A percentile compares a stretch with the other conserved stretches of the same genome.
Evolutionary conservation across 2,329 filamentous ascomycete species (phyloP).

Genomic region (Paracoccidioides lutzii): DNA sequence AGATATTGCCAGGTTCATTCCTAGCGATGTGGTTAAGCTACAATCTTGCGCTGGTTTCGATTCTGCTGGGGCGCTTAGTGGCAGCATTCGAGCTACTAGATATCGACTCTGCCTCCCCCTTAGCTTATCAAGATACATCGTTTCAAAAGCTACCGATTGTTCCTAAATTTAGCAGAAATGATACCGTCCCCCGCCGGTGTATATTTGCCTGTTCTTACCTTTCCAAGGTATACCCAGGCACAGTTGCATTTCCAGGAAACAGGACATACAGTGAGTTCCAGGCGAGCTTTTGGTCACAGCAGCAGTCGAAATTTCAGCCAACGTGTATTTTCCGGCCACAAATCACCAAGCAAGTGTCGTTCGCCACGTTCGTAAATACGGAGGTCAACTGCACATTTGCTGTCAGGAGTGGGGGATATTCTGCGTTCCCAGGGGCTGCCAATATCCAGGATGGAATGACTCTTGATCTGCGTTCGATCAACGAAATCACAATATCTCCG

Average conservation of each 20-base stretch:
- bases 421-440: slow-evolving; percentile 42
- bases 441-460: slow-evolving; percentile 34
- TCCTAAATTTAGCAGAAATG: not conserved
- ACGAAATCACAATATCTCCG: slow-evolving; percentile 17
- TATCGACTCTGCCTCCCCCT: not conserved
- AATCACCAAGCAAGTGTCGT: slow-evolving; percentile 17
- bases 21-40: not conserved
- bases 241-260: not conserved
- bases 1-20: not conserved
- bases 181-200: not conserved
- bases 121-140: not conserved
- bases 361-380: slow-evolving; percentile 19
- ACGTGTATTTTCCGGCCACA: slow-evolving; percentile 24
- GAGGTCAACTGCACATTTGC: slow-evolving; percentile 36
- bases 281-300: slow-evolving; percentile 22
- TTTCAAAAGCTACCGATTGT: not conserved
- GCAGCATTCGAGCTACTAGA: not conserved
- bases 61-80: not conserved
- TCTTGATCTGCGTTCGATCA: slow-evolving; percentile 22
- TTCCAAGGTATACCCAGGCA: not conserved
- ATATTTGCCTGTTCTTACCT: not conserved
- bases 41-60: not conserved
- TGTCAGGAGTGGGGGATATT: slow-evolving; percentile 46
- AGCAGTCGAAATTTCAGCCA: slow-evolving; percentile 24
- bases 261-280: slow-evolving; percentile 8